Conservation (phyloP, 768 basidiomycete species). For the Amanita molliuscula region DNA sequence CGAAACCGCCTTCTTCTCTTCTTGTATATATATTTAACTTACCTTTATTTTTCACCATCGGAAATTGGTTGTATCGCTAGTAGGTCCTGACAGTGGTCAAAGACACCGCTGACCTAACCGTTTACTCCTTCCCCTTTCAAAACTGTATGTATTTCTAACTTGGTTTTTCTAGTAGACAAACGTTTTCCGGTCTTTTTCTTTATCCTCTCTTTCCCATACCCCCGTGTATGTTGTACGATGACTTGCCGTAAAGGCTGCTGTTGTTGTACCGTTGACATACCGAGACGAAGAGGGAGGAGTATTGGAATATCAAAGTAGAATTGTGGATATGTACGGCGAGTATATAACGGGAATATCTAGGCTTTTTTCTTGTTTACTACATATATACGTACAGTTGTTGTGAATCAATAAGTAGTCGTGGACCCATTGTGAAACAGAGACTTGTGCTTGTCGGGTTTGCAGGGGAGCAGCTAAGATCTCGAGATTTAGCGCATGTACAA, state of each 20-base stretch:
- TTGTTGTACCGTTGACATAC: background rate
- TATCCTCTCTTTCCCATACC: background rate
- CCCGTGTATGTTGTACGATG: background rate
- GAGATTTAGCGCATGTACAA: no score
- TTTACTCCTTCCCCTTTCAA: background rate
- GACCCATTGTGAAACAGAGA: no score
- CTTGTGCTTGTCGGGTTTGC: no score
- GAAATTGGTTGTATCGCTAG: background rate
- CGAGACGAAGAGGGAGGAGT: no score
- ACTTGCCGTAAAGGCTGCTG: conserved; percentile 9
- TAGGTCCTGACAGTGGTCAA: background rate
- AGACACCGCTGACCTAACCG: background rate
- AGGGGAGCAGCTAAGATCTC: no score
- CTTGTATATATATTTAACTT: background rate
- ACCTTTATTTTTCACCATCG: background rate
- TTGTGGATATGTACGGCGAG: no score
- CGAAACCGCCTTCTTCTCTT: background rate
- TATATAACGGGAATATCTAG: no score
- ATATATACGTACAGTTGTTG: no score
- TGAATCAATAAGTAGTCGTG: no score
- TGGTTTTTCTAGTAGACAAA: background rate
- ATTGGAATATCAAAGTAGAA: no score
- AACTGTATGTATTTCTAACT: conserved; percentile 3
- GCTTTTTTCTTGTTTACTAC: no score
- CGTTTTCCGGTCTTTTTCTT: background rate